Conservation (phyloP, 345 rosid species). For the Dovyalis caffra region DNA sequence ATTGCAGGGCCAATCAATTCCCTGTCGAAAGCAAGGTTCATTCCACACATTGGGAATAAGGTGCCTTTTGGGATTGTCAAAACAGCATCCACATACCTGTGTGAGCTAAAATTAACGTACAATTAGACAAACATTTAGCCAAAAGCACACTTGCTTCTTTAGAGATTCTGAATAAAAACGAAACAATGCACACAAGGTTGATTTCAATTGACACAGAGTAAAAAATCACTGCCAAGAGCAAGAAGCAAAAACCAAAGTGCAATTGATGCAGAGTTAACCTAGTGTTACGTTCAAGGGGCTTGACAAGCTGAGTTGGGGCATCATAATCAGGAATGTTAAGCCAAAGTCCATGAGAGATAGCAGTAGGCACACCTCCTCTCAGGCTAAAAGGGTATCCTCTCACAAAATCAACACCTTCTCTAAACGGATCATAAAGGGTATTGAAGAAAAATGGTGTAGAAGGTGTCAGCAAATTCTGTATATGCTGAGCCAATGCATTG, state of each 20-base stretch:
- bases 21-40: slow-evolving; percentile 39
- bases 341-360: slow-evolving; percentile 44
- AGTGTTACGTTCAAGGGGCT: slow-evolving; percentile 39
- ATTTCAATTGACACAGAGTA: neutral
- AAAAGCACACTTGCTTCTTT: neutral
- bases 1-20: slow-evolving; percentile 40
- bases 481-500: slow-evolving; percentile 37
- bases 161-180: neutral
- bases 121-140: neutral
- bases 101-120: neutral
- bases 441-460: slow-evolving; percentile 38
- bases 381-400: slow-evolving; percentile 42
- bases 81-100: slow-evolving; percentile 33
- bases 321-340: slow-evolving; percentile 45
- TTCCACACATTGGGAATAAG: slow-evolving; percentile 38
- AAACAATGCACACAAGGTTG: neutral
- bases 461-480: slow-evolving; percentile 33
- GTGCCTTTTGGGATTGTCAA: slow-evolving; percentile 39
- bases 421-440: slow-evolving; percentile 37
- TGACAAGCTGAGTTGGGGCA: slow-evolving; percentile 42
- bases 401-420: slow-evolving; percentile 38
- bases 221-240: neutral
- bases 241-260: neutral
- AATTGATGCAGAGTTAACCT: slow-evolving; percentile 15
- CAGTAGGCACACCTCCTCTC: slow-evolving; percentile 34